Conservation (phyloP, 257 asterid genomes). For the Lavandula angustifolia region DNA sequence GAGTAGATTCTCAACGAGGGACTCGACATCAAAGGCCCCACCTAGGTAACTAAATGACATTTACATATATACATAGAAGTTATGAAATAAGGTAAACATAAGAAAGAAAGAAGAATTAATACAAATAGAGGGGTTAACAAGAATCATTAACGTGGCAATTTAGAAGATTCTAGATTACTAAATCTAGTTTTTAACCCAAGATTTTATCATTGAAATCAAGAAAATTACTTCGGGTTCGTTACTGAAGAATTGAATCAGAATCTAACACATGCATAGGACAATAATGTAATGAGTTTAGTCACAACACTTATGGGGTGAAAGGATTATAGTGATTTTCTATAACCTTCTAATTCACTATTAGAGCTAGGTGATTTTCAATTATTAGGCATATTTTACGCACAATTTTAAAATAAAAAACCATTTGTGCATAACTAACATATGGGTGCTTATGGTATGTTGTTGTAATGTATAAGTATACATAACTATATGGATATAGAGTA, state of each 20-base stretch:
- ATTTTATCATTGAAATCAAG: background rate
- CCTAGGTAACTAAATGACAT: conserved; percentile 69
- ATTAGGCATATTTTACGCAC: background rate
- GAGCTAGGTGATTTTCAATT: background rate
- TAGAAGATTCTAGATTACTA: background rate
- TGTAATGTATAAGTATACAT: too few relatives aligned
- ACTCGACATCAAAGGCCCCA: conserved; percentile 91
- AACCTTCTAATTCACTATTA: background rate
- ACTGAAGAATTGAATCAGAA: background rate
- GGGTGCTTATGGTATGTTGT: too few relatives aligned
- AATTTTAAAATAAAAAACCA: too few relatives aligned
- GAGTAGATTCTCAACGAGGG: conserved; percentile 84
- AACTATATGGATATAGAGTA: too few relatives aligned
- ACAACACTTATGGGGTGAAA: background rate
- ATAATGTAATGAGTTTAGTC: background rate
- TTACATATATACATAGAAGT: background rate
- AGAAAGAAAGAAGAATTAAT: background rate
- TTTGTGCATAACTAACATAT: too few relatives aligned
- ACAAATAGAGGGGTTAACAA: background rate
- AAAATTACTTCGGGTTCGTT: background rate
- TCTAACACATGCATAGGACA: background rate
- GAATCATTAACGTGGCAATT: background rate
- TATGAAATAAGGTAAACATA: background rate
- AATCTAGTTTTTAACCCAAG: background rate
- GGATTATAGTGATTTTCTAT: too few relatives aligned